Evolutionary conservation across 345 rosid species (phyloP).

Genomic region (Populus alba): DNA sequence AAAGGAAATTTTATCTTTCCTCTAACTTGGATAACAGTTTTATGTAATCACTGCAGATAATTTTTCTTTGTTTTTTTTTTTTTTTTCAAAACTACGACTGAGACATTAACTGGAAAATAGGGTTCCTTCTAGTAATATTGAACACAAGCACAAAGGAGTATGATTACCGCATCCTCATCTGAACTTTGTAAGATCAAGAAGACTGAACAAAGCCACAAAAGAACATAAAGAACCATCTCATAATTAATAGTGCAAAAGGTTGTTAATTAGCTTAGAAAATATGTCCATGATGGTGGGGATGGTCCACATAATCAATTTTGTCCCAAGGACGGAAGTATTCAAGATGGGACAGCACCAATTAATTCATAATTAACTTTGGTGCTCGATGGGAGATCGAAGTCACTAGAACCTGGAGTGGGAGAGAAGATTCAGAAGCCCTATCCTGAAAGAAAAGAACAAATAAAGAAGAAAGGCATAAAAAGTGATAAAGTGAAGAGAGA

Average conservation of each 20-base stretch:
- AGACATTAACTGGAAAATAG: not conserved
- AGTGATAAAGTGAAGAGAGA: not conserved
- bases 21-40: not conserved
- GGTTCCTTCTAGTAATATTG: not conserved
- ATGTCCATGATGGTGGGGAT: not conserved
- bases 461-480: constrained; percentile 15
- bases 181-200: not conserved
- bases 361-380: not conserved
- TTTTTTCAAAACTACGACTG: not conserved
- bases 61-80: too few species aligned
- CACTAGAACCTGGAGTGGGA: constrained; percentile 10
- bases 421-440: constrained; percentile 21
- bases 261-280: too few species aligned
- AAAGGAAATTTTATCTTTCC: not conserved
- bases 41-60: too few species aligned
- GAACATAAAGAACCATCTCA: not conserved
- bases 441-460: constrained; percentile 22
- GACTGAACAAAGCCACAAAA: not conserved
- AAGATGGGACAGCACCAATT: not conserved
- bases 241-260: not conserved
- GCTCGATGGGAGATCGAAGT: not conserved
- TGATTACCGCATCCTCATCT: not conserved
- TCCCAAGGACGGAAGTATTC: not conserved
- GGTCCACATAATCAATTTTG: not conserved
- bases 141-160: not conserved